phyloP scores from a whole-genome alignment of 371 early-diverging fungal genomes.

The Mortierella sp. region DNA sequence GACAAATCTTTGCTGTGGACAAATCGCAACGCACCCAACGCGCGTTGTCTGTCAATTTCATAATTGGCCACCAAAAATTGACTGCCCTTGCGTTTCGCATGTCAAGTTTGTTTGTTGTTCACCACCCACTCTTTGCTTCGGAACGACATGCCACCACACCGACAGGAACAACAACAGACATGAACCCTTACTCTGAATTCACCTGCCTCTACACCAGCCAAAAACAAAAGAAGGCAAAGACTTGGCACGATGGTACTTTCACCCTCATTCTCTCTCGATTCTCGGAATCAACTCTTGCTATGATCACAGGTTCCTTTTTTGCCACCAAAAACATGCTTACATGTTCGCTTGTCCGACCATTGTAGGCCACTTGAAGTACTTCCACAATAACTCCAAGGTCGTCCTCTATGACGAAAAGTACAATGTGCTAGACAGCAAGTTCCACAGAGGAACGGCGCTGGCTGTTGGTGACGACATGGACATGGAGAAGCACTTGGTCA shows the following conservation, averaged over 20 bases:
- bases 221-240: slow-evolving; percentile 72
- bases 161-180: neutral
- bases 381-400: slow-evolving; percentile 55
- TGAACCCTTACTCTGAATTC: slow-evolving; percentile 57
- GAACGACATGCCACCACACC: neutral
- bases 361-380: slow-evolving; percentile 48
- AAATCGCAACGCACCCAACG: slow-evolving; percentile 6
- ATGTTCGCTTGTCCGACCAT: neutral
- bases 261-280: neutral
- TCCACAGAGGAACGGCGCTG: slow-evolving; percentile 60
- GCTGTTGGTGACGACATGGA: slow-evolving; percentile 71
- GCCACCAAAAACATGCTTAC: slow-evolving; percentile 17
- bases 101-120: neutral
- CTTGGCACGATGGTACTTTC: slow-evolving; percentile 73
- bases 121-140: neutral
- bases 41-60: neutral
- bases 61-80: neutral
- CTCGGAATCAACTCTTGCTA: neutral
- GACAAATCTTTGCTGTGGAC: neutral
- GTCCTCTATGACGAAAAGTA: slow-evolving; percentile 49
- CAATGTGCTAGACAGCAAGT: slow-evolving; percentile 57
- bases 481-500: slow-evolving; percentile 71
- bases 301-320: neutral
- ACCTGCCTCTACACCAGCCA: slow-evolving; percentile 69
- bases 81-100: neutral